These are phyloP conservation scores for Scheffersomyces stambukii DNA, from an alignment of 1,139 yeast genomes.

Conservation along the genomic window DNA sequence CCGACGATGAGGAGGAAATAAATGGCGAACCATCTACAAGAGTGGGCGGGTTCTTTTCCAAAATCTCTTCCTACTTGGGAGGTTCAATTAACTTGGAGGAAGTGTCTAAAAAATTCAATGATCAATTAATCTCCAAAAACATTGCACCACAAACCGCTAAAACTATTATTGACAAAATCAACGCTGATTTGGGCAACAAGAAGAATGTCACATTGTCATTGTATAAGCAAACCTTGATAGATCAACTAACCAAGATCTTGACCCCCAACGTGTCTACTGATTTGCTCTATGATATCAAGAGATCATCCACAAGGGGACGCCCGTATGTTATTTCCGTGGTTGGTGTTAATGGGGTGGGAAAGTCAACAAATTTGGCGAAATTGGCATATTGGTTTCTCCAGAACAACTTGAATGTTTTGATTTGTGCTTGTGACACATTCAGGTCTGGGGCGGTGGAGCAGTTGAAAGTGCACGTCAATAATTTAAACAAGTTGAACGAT, in stretches of 20 bases:
- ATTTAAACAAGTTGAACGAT: constrained; percentile 53
- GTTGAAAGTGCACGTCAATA: constrained; percentile 85
- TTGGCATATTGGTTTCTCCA: constrained; percentile 94
- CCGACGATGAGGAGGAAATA: constrained; percentile 25
- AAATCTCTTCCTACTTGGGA: constrained; percentile 37
- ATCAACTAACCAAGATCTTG: constrained; percentile 73
- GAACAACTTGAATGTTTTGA: constrained; percentile 78
- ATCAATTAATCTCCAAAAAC: constrained; percentile 41
- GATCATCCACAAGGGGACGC: constrained; percentile 28
- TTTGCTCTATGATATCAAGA: constrained; percentile 74
- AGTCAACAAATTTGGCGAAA: constrained; percentile 91
- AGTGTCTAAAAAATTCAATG: constrained; percentile 39
- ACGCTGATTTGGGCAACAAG: constrained; percentile 24
- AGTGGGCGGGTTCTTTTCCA: constrained; percentile 32
- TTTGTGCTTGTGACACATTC: constrained; percentile 97
- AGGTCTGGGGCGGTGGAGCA: constrained; percentile 98
- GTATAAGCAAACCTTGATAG: constrained; percentile 60
- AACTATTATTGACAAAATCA: constrained; percentile 34
- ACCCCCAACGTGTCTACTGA: constrained; percentile 94
- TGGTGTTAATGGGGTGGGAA: constrained; percentile 98
- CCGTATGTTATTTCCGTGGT: constrained; percentile 96
- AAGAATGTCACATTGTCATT: constrained; percentile 26
- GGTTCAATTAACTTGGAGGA: constrained; percentile 33
- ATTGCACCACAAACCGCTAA: constrained; percentile 41
- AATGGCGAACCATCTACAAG: constrained; percentile 8